These are phyloP conservation scores for Cutaneotrichosporon curvatum DNA, from an alignment of 1,284 basidiomycete genomes.

Conservation along the genomic window DNA sequence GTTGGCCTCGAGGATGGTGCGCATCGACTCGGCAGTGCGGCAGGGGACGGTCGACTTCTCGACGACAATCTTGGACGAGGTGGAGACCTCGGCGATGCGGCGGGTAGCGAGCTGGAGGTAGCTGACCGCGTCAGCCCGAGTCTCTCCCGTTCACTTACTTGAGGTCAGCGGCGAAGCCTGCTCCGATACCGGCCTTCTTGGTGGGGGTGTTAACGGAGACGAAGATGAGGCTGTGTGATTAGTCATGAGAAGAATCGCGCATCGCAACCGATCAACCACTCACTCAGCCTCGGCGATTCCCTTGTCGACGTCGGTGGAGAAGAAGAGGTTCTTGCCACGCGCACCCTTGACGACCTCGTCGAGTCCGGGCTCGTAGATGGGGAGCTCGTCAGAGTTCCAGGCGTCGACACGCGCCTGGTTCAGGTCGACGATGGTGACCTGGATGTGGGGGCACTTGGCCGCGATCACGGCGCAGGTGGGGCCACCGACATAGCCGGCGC, in stretches of 20 bases:
- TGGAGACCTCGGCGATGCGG: slow-evolving; percentile 86
- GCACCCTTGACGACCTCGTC: slow-evolving; percentile 82
- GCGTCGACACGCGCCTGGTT: slow-evolving; percentile 91
- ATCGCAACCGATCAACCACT: slow-evolving; percentile 20
- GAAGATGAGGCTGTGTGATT: slow-evolving; percentile 54
- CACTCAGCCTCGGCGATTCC: slow-evolving; percentile 83
- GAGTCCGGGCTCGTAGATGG: slow-evolving; percentile 96
- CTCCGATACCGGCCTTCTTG: slow-evolving; percentile 94
- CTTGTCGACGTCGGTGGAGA: slow-evolving; percentile 90
- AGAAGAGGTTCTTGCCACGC: slow-evolving; percentile 92
- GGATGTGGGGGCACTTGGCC: slow-evolving; percentile 66
- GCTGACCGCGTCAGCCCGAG: no score
- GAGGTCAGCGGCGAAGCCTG: slow-evolving; percentile 94
- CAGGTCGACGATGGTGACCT: slow-evolving; percentile 94
- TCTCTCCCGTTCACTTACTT: no score
- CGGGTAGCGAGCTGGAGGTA: slow-evolving; percentile 95
- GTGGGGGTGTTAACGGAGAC: slow-evolving; percentile 83
- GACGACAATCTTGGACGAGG: slow-evolving; percentile 92
- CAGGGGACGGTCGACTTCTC: slow-evolving; percentile 99
- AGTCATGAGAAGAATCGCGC: no score
- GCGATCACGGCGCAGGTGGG: slow-evolving; percentile 86
- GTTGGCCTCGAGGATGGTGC: slow-evolving; percentile 96
- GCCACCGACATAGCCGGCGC: slow-evolving; percentile 93
- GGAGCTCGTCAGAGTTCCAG: slow-evolving; percentile 67
- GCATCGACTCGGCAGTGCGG: slow-evolving; percentile 94